Evolutionary conservation across 2,329 filamentous ascomycete species (phyloP).

Genomic region (Diaporthe sp.): DNA sequence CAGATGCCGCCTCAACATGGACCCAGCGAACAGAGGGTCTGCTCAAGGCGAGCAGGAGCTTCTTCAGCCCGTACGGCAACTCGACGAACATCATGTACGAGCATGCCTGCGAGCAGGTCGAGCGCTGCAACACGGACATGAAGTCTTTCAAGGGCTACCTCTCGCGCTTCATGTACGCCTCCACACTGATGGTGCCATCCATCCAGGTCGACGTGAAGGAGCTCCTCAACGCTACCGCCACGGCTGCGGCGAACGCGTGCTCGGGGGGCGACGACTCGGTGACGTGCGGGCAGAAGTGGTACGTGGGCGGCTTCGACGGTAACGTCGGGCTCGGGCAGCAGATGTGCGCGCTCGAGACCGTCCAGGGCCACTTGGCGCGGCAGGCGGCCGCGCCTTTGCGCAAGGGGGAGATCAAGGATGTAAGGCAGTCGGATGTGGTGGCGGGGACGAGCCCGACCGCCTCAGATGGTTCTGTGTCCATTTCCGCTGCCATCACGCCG

Average conservation of each 20-base stretch:
- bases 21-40: constrained; percentile 65
- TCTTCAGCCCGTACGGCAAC: constrained; percentile 67
- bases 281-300: constrained; percentile 75
- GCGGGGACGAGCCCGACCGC: not conserved
- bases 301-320: constrained; percentile 68
- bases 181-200: constrained; percentile 69
- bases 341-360: constrained; percentile 74
- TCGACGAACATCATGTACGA: constrained; percentile 75
- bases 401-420: constrained; percentile 62
- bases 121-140: constrained; percentile 74
- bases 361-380: constrained; percentile 70
- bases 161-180: constrained; percentile 73
- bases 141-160: constrained; percentile 78
- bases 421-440: constrained; percentile 49
- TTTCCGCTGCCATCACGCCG: constrained; percentile 33
- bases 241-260: constrained; percentile 70
- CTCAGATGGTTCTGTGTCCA: not conserved
- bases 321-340: constrained; percentile 71
- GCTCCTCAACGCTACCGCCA: constrained; percentile 65
- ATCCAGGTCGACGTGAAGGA: constrained; percentile 62
- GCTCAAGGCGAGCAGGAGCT: constrained; percentile 64
- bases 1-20: constrained; percentile 69
- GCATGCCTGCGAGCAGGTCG: constrained; percentile 72
- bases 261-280: constrained; percentile 66
- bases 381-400: constrained; percentile 60